phyloP scores from a whole-genome alignment of 106 monocot species.

The Narthecium ossifragum region DNA sequence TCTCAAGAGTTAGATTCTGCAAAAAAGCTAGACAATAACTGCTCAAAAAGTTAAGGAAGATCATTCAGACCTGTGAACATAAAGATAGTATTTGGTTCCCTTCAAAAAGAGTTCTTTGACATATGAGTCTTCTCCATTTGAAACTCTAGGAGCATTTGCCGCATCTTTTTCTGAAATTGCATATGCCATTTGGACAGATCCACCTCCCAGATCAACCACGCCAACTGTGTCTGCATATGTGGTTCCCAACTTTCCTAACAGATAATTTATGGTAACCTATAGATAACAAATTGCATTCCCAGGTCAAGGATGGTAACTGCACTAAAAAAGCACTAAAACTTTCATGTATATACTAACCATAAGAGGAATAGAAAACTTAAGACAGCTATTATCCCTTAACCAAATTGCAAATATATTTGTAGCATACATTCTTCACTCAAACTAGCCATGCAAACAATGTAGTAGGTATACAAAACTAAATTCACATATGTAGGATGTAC shows the following conservation, averaged over 20 bases:
- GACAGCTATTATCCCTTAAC: too few species aligned
- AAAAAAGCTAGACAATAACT: not conserved
- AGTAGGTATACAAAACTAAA: too few species aligned
- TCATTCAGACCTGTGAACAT: constrained; percentile 54
- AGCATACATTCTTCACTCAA: too few species aligned
- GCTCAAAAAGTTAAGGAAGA: not conserved
- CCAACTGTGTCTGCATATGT: constrained; percentile 51
- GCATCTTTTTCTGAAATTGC: constrained; percentile 71
- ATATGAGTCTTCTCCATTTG: constrained; percentile 42
- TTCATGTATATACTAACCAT: too few species aligned
- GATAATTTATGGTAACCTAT: constrained; percentile 70
- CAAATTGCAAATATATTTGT: too few species aligned
- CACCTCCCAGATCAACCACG: constrained; percentile 73
- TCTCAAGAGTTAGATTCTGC: not conserved
- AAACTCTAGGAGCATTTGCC: constrained; percentile 33
- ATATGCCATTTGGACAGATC: constrained; percentile 83
- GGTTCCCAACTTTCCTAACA: constrained; percentile 54
- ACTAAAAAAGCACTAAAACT: too few species aligned
- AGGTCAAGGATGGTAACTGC: too few species aligned
- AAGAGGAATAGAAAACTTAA: too few species aligned
- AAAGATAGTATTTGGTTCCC: constrained; percentile 55
- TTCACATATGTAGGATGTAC: too few species aligned
- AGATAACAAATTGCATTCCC: not conserved
- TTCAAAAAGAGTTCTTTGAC: constrained; percentile 55
- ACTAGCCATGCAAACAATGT: too few species aligned